Percentiles rank a stretch among this genome's conserved stretches.
phyloP scores from a whole-genome alignment of 1,284 basidiomycete species.

The Kalmanozyma brasiliensis region DNA sequence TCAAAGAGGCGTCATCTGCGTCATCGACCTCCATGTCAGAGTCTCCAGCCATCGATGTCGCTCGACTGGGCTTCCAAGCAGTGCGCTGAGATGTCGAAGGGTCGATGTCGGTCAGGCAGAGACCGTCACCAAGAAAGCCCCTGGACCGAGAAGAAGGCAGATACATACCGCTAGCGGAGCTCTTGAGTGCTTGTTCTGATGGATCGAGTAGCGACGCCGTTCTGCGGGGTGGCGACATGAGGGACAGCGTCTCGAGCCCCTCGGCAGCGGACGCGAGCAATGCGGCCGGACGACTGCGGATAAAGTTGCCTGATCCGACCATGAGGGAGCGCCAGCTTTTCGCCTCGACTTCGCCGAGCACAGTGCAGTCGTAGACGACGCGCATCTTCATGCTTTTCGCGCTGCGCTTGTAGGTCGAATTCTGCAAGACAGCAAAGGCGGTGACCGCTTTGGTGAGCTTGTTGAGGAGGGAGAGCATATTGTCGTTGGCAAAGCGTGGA shows the following conservation, averaged over 20 bases:
- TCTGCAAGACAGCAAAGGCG: slow-evolving; percentile 71
- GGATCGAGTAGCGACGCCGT: slow-evolving; percentile 19
- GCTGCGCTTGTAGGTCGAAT: slow-evolving; percentile 70
- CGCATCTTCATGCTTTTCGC: slow-evolving; percentile 65
- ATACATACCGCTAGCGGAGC: background rate
- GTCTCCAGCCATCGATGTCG: background rate
- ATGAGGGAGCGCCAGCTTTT: slow-evolving; percentile 55
- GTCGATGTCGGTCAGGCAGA: slow-evolving; percentile 48
- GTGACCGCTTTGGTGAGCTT: slow-evolving; percentile 71
- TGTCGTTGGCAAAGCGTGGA: slow-evolving; percentile 64
- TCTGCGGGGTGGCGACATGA: slow-evolving; percentile 22
- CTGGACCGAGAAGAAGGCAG: slow-evolving; percentile 30
- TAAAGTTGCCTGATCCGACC: slow-evolving; percentile 54
- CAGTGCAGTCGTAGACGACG: slow-evolving; percentile 71
- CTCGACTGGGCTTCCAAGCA: slow-evolving; percentile 5
- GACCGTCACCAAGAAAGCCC: slow-evolving; percentile 40
- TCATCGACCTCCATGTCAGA: background rate
- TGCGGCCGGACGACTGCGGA: slow-evolving; percentile 18
- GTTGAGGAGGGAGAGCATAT: slow-evolving; percentile 43
- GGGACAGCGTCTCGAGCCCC: slow-evolving; percentile 25
- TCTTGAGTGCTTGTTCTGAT: slow-evolving; percentile 3
- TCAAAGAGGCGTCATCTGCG: slow-evolving; percentile 32
- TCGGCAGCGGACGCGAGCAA: slow-evolving; percentile 24
- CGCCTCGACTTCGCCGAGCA: slow-evolving; percentile 68
- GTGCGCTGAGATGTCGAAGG: slow-evolving; percentile 3